Percentiles rank a stretch among this genome's conserved stretches.
Evolutionary conservation across 176 grass and related monocot species (phyloP).

Genomic region (Alopecurus myosuroides): DNA sequence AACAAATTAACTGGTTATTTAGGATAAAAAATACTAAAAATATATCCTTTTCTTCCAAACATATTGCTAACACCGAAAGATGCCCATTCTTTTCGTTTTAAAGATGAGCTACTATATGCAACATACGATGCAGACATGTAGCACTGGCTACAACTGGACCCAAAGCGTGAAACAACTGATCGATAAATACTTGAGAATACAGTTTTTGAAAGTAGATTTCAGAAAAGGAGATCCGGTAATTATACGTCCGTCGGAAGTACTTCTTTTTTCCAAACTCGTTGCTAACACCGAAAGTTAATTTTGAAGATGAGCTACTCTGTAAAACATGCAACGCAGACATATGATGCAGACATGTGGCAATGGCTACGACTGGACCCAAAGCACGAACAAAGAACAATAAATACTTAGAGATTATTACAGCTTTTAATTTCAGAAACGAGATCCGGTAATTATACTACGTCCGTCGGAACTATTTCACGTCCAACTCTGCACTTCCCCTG

Average conservation of each 20-base stretch:
- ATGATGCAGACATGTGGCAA: not conserved
- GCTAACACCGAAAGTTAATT: not conserved
- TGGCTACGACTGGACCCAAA: not conserved
- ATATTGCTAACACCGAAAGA: not conserved
- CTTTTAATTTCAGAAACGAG: not conserved
- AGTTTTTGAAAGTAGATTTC: not conserved
- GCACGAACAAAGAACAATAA: not conserved
- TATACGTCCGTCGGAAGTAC: not conserved
- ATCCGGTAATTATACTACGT: not conserved
- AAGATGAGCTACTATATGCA: not conserved
- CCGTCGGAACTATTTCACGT: not conserved
- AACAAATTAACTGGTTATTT: not conserved
- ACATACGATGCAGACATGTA: not conserved
- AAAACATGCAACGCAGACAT: too few relatives aligned
- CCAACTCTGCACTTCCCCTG: not conserved
- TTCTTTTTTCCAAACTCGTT: not conserved
- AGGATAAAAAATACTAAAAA: not conserved
- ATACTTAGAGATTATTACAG: not conserved
- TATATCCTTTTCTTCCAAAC: not conserved
- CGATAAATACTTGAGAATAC: not conserved
- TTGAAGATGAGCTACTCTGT: not conserved
- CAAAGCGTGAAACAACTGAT: not conserved
- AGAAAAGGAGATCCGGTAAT: not conserved
- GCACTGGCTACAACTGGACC: not conserved
- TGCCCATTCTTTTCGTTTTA: not conserved